Evolutionary conservation across 495 filamentous ascomycete species (phyloP).

Genomic region (Penicillium angulare): DNA sequence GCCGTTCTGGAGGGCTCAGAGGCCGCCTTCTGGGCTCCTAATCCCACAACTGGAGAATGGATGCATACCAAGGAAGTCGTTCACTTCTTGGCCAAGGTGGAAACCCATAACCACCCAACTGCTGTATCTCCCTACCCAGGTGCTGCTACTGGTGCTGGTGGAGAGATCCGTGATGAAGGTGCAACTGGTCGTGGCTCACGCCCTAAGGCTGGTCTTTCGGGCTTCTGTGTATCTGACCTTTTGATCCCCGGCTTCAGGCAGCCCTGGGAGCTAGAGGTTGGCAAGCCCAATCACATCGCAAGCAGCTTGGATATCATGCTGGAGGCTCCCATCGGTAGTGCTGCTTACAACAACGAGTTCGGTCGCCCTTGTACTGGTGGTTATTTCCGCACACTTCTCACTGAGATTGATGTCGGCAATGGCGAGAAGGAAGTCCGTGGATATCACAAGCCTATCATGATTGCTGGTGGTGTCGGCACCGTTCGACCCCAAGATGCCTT

Average conservation of each 20-base stretch:
- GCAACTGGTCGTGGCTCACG: constrained; percentile 89
- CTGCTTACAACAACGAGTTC: constrained; percentile 97
- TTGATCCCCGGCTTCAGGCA: constrained; percentile 75
- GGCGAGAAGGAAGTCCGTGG: constrained; percentile 73
- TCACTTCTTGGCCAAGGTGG: constrained; percentile 90
- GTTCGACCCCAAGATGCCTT: constrained; percentile 90
- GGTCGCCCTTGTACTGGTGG: constrained; percentile 88
- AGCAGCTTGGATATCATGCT: constrained; percentile 95
- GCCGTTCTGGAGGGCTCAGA: constrained; percentile 80
- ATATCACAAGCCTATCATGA: constrained; percentile 99
- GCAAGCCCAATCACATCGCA: constrained; percentile 87
- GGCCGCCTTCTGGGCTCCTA: constrained; percentile 80
- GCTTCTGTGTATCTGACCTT: constrained; percentile 93
- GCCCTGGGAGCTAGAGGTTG: constrained; percentile 90
- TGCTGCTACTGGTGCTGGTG: constrained; percentile 92
- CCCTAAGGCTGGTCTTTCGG: constrained; percentile 88
- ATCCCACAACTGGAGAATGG: constrained; percentile 83
- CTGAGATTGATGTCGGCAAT: constrained; percentile 57
- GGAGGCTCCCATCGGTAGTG: constrained; percentile 91
- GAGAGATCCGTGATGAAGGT: constrained; percentile 93
- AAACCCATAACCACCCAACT: constrained; percentile 97
- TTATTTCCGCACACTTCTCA: constrained; percentile 85
- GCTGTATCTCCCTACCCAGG: constrained; percentile 82
- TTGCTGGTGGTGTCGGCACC: constrained; percentile 94
- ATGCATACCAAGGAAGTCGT: constrained; percentile 80